Percentiles rank a stretch among this genome's conserved stretches.
Conservation (phyloP, 1,284 basidiomycete species). For the Cutaneotrichosporon sp. region DNA sequence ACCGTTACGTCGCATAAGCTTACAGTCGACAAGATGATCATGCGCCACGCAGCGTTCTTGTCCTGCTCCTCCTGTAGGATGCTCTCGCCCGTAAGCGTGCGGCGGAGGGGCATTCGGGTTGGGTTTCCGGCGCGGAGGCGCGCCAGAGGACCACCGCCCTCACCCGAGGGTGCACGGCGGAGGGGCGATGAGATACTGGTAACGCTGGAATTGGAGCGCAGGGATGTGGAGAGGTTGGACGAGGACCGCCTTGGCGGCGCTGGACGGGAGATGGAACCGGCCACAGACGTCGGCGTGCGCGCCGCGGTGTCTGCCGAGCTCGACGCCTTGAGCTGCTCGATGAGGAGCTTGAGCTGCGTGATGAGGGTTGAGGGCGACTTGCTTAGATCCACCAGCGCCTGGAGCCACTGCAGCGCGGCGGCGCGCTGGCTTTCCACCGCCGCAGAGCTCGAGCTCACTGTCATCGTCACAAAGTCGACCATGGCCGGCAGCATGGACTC, state of each 20-base stretch:
- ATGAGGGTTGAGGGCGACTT: constrained; percentile 37
- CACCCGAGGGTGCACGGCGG: neutral
- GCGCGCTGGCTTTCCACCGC: constrained; percentile 28
- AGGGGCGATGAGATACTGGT: neutral
- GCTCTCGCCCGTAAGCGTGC: constrained; percentile 49
- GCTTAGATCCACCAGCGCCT: constrained; percentile 35
- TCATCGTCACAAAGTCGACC: constrained; percentile 48
- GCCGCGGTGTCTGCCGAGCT: neutral
- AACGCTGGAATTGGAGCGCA: neutral
- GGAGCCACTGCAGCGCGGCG: constrained; percentile 34
- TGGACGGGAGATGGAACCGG: constrained; percentile 4
- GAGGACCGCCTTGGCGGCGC: neutral
- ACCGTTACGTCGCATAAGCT: constrained; percentile 8
- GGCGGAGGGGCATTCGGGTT: constrained; percentile 36
- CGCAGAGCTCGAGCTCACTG: constrained; percentile 31
- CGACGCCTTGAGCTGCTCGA: constrained; percentile 40
- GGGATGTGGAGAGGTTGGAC: neutral
- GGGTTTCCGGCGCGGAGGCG: neutral
- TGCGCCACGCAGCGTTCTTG: constrained; percentile 52
- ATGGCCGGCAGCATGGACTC: constrained; percentile 46
- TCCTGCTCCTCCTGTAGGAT: constrained; percentile 49
- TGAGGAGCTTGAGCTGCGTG: constrained; percentile 41
- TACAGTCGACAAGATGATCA: constrained; percentile 50
- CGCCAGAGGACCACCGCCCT: constrained; percentile 2
- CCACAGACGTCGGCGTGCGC: neutral